Conservation (phyloP, 768 basidiomycete species). For the Cyclocybe aegerita region DNA sequence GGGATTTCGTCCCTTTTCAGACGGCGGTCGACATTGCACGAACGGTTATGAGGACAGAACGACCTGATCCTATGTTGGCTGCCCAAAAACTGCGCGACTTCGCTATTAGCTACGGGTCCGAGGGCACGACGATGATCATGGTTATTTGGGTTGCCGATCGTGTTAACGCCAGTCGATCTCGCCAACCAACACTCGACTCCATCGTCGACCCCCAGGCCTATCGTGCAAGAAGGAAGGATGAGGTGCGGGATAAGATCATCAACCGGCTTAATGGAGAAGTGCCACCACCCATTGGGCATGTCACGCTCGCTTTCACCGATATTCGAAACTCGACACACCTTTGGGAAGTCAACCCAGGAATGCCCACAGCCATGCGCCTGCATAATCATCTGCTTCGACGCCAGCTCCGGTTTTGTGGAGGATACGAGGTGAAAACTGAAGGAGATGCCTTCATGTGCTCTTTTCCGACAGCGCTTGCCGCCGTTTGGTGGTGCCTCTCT, state of each 20-base stretch:
- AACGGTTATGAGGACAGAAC: conserved; percentile 73
- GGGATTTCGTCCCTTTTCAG: conserved; percentile 93
- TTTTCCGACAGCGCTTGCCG: conserved; percentile 85
- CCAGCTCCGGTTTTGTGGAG: conserved; percentile 84
- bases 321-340: conserved; percentile 95
- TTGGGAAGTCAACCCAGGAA: conserved; percentile 95
- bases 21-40: conserved; percentile 96
- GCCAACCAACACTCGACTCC: conserved; percentile 45
- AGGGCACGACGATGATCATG: conserved; percentile 97
- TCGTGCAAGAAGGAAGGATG: conserved; percentile 37
- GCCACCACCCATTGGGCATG: conserved; percentile 78
- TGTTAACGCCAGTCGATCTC: conserved; percentile 49
- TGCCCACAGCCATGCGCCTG: conserved; percentile 89
- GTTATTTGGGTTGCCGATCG: conserved; percentile 83
- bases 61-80: conserved; percentile 67
- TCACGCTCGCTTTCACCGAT: conserved; percentile 96
- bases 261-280: conserved; percentile 75
- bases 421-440: conserved; percentile 99
- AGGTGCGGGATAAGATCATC: conserved; percentile 58
- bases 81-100: conserved; percentile 97
- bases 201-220: conserved; percentile 37
- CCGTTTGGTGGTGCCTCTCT: conserved; percentile 86
- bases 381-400: conserved; percentile 88
- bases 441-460: conserved; percentile 99
- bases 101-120: conserved; percentile 94